phyloP scores from a whole-genome alignment of 148 eudicot species.

The Nepenthes gracilis region DNA sequence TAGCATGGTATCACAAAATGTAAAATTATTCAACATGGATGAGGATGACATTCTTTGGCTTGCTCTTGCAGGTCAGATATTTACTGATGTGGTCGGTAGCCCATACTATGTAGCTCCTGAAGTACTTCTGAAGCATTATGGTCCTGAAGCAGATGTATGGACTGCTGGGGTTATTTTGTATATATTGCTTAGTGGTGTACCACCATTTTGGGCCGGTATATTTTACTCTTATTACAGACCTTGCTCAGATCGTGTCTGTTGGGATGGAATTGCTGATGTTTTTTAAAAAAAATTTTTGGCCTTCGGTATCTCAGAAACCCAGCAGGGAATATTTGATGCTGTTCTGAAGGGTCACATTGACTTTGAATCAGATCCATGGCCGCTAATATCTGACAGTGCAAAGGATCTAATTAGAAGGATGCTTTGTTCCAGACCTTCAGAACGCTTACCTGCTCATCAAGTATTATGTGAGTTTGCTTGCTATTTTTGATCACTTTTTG shows the following conservation, averaged over 20 bases:
- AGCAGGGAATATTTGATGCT: conserved; percentile 97
- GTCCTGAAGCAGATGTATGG: conserved; percentile 98
- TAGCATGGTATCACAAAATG: too few relatives aligned
- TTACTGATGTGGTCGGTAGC: conserved; percentile 95
- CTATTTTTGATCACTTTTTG: neutral
- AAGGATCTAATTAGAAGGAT: conserved; percentile 90
- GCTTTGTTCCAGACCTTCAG: conserved; percentile 60
- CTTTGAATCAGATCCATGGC: conserved; percentile 98
- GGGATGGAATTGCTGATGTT: neutral
- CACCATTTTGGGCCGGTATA: conserved; percentile 98
- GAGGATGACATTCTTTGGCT: too few relatives aligned
- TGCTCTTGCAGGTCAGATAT: conserved; percentile 64
- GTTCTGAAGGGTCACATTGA: conserved; percentile 84
- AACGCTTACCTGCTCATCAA: conserved; percentile 87
- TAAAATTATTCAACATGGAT: too few relatives aligned
- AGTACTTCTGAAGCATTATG: conserved; percentile 90
- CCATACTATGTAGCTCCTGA: conserved; percentile 99
- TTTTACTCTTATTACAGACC: conserved; percentile 1
- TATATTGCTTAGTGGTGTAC: conserved; percentile 93
- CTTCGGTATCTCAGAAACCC: conserved; percentile 54
- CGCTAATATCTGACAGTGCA: conserved; percentile 77
- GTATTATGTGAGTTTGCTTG: conserved; percentile 60
- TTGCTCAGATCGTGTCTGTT: neutral
- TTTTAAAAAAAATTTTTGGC: neutral
- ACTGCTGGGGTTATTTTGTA: conserved; percentile 96